Conservation (phyloP, 164 flowering plant genomes). For the Aristolochia fimbriata region DNA sequence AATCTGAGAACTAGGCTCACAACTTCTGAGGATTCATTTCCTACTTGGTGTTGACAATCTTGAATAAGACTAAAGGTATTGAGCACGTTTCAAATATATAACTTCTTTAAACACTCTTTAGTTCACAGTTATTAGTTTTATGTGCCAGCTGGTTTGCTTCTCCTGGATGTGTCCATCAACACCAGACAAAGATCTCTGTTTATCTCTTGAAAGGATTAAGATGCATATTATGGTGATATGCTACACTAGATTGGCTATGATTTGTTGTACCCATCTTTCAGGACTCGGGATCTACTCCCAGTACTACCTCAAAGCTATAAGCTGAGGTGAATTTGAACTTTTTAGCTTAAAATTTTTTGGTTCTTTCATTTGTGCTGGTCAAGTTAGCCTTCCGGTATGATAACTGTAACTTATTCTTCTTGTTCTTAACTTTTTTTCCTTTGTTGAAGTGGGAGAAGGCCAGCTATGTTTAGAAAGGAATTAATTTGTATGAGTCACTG, state of each 20-base stretch:
- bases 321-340: background rate
- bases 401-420: background rate
- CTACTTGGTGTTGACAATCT: too few species aligned
- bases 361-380: background rate
- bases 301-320: background rate
- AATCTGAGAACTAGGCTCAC: too few species aligned
- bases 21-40: too few species aligned
- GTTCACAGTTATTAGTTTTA: too few species aligned
- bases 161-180: too few species aligned
- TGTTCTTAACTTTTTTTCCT: background rate
- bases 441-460: background rate
- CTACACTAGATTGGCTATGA: constrained; percentile 18
- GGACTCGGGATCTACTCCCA: background rate
- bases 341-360: background rate
- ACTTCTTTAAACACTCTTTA: too few species aligned
- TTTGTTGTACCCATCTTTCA: background rate
- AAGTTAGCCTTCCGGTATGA: background rate
- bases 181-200: too few species aligned
- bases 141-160: too few species aligned
- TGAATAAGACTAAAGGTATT: too few species aligned
- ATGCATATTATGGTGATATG: too few species aligned
- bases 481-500: background rate
- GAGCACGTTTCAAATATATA: too few species aligned
- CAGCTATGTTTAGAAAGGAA: background rate
- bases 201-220: too few species aligned